These are phyloP conservation scores for Sclerotinia sclerotiorum DNA, from an alignment of 2,329 filamentous ascomycete genomes.

Conservation along the genomic window DNA sequence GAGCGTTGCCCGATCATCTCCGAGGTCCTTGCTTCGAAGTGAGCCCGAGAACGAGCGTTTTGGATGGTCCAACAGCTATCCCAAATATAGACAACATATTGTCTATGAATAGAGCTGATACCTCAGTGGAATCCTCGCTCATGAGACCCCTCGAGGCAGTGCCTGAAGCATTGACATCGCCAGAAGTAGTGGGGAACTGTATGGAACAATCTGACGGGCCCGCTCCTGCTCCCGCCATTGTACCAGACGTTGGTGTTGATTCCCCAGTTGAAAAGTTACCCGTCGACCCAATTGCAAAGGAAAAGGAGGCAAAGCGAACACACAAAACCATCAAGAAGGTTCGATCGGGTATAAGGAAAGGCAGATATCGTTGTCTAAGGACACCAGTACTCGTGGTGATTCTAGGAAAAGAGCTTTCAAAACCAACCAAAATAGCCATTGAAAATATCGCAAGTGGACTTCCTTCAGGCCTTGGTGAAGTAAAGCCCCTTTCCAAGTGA, in stretches of 20 bases:
- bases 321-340: constrained; percentile 18
- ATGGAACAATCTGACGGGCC: constrained; percentile 19
- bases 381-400: constrained; percentile 26
- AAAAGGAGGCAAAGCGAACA: constrained; percentile 16
- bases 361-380: constrained; percentile 22
- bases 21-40: constrained; percentile 20
- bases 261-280: constrained; percentile 2
- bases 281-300: background rate
- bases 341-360: constrained; percentile 18
- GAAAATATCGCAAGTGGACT: constrained; percentile 19
- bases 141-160: background rate
- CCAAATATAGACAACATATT: constrained; percentile 7
- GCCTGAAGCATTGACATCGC: background rate
- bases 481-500: constrained; percentile 9
- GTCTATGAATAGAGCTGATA: constrained; percentile 16
- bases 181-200: background rate
- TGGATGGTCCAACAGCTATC: background rate
- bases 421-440: constrained; percentile 24
- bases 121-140: background rate
- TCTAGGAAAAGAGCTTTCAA: constrained; percentile 26
- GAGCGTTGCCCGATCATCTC: constrained; percentile 2
- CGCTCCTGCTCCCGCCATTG: constrained; percentile 1
- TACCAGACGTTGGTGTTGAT: constrained; percentile 12
- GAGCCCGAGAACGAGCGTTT: constrained; percentile 17
- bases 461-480: constrained; percentile 13